Base-by-base conservation (phyloP, 2,329 filamentous ascomycete genomes). In the Aspergillus uvarum region DNA sequence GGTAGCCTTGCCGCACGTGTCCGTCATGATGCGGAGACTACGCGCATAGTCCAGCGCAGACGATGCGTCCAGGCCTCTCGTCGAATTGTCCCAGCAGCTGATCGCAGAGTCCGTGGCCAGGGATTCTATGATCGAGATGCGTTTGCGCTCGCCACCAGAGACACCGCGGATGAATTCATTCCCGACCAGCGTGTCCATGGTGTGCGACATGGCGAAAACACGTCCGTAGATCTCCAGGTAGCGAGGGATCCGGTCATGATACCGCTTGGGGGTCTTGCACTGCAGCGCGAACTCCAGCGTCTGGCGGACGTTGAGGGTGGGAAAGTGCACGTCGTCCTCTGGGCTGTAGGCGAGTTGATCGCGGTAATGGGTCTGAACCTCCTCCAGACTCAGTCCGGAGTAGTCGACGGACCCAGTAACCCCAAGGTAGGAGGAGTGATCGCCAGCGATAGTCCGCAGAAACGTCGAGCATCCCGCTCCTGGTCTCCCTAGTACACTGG, bases 61-160 rank as follows among this genome's bases (percentile, higher is more conserved):
- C 0, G 86, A 89, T 0, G 88, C 87, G 67, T 92, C 89, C 0
- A 92, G 79, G 6, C 89, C 89, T 48, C 89, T 80, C 0, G 89
- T 92, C 0, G 85, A 87, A 69, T 92, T 92, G 66, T 92, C 89
- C 87, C 88, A 92, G 59, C 86, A 87, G 47, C 87, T 85, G 1
- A 92, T 85, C 0, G 87, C 86, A 0, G 86, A 85, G 70, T 88
- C 87, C 1, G 87, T 87, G 3, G 88, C 87, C 10, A 92, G 76
- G 0, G 87, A 89, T 71, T 92, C 89, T 2, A 88, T 87, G 61
- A 92, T 90, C 0, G 85, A 88, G 1, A 90, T 88, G 60, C 89
- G 86, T 69, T 92, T 92, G 44, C 89, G 79, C 74, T 92, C 89
- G 56, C 89, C 89, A 63, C 89, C 89, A 42, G 86, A 89, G 0